Percentiles rank a stretch among this genome's conserved stretches.
These are phyloP conservation scores for Oryza meyeriana DNA, from an alignment of 176 grass and related monocot genomes.

Conservation along the genomic window DNA sequence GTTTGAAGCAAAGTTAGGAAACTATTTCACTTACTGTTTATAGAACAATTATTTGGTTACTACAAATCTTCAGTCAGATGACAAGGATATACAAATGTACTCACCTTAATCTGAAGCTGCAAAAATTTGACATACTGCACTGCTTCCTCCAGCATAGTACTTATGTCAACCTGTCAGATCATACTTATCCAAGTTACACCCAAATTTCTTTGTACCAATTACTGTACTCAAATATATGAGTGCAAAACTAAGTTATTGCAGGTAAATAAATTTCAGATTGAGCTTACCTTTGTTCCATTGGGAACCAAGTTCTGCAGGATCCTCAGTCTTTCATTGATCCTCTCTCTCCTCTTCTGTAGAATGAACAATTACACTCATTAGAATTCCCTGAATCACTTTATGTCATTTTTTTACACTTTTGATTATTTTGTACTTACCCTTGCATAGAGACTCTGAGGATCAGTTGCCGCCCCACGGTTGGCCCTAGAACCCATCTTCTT, in stretches of 20 bases:
- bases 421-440: constrained; percentile 50
- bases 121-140: constrained; percentile 91
- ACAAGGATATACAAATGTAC: background rate
- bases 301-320: constrained; percentile 86
- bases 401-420: background rate
- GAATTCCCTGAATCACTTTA: background rate
- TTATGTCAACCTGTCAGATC: constrained; percentile 81
- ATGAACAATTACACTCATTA: constrained; percentile 20
- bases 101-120: constrained; percentile 95
- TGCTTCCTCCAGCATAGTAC: constrained; percentile 99
- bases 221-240: background rate
- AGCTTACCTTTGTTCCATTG: constrained; percentile 90
- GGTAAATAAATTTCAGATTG: background rate
- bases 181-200: constrained; percentile 28
- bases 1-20: constrained; percentile 21
- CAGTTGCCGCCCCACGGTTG: constrained; percentile 56
- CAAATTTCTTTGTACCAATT: background rate
- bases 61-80: background rate
- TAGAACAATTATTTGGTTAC: background rate
- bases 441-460: constrained; percentile 86
- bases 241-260: background rate
- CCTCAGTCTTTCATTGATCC: constrained; percentile 87
- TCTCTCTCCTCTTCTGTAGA: constrained; percentile 95
- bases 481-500: constrained; percentile 52
- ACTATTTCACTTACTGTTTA: background rate